Conservation (phyloP, 495 filamentous ascomycete species). For the Penicillium samsonianum region DNA sequence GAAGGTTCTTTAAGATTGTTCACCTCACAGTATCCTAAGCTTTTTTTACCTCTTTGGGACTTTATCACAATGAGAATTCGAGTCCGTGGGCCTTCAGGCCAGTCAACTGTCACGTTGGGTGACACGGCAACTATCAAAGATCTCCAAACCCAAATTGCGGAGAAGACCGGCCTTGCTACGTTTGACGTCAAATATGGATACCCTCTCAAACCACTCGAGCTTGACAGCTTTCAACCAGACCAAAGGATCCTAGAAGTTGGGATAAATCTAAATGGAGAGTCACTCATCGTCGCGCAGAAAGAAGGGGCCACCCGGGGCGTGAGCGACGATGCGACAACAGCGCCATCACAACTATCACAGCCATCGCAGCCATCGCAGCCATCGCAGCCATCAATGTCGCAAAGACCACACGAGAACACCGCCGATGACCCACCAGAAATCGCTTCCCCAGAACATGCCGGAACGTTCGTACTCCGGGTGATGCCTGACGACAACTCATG, state of each 20-base stretch:
- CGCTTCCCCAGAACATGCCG: slow-evolving; percentile 59
- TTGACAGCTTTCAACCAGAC: slow-evolving; percentile 50
- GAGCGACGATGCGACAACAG: slow-evolving; percentile 24
- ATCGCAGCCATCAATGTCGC: slow-evolving; percentile 23
- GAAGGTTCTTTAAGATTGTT: not conserved
- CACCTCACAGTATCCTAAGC: not conserved
- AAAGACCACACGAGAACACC: slow-evolving; percentile 16
- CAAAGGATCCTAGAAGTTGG: slow-evolving; percentile 55
- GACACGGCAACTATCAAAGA: slow-evolving; percentile 66
- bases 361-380: slow-evolving; percentile 19
- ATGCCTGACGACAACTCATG: slow-evolving; percentile 98
- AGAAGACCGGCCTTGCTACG: slow-evolving; percentile 49
- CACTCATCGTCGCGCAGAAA: slow-evolving; percentile 65
- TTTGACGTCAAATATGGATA: slow-evolving; percentile 89
- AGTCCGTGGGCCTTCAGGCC: slow-evolving; percentile 62
- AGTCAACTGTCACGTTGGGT: slow-evolving; percentile 61
- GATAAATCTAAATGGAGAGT: slow-evolving; percentile 78
- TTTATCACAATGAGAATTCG: slow-evolving; percentile 56
- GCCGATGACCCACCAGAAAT: slow-evolving; percentile 68
- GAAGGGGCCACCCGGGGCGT: slow-evolving; percentile 28
- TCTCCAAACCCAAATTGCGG: slow-evolving; percentile 56
- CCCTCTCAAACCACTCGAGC: slow-evolving; percentile 66
- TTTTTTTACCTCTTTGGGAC: not conserved
- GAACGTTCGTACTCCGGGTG: slow-evolving; percentile 78
- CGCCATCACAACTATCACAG: slow-evolving; percentile 22